Base-by-base conservation (phyloP, 441 rosid species). In the Populus hybrid region DNA sequence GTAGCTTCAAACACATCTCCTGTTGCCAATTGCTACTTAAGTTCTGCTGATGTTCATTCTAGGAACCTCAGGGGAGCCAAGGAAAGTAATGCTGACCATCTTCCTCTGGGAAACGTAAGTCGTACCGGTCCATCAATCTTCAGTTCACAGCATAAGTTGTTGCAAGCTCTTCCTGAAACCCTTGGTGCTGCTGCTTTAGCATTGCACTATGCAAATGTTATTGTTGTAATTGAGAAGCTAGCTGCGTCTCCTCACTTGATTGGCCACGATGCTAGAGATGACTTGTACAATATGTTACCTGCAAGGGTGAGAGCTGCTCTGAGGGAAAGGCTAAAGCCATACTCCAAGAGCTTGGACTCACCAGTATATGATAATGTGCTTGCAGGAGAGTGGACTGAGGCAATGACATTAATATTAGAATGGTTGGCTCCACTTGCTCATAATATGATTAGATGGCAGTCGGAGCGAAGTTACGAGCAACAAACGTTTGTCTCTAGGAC, bases 361-460 rank as follows among this genome's bases (percentile, higher is more conserved):
- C 83, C 91, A 18, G 83, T 66, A 78, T 90, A 83, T 76, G 94
- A 94, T 80, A 73, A 91, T 24, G 81, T 36, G 72, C 98, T 96
- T 75, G 99, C 96, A 7, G 89, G 82, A 12, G 97, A 94, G 65
- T 94, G 99, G 99, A 92, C 87, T 12, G 91, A 87, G 2, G 97
- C 97, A 63, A 88, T 96, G 84, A 68, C 93, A 5, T 69, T 91
- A 34, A 96, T 91, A 74, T 78, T 96, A 79, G 97, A 94, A 74
- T 96, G 99, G 99, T 71, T 96, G 83, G 92, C 94, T 34, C 99
- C 99, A 16, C 92, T 96, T 66, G 99, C 99, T 79, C 98, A 96
- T 83, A 96, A 87, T 85, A 96, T 96, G 99, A 91, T 94, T 65
- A 82, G 93, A 77, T 96, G 99, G 99, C 99, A 96, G 76, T 89